Percentiles rank a stretch among this genome's conserved stretches.
These are phyloP conservation scores for Vanrija sp. DNA, from an alignment of 1,284 basidiomycete species.

Conservation along the genomic window DNA sequence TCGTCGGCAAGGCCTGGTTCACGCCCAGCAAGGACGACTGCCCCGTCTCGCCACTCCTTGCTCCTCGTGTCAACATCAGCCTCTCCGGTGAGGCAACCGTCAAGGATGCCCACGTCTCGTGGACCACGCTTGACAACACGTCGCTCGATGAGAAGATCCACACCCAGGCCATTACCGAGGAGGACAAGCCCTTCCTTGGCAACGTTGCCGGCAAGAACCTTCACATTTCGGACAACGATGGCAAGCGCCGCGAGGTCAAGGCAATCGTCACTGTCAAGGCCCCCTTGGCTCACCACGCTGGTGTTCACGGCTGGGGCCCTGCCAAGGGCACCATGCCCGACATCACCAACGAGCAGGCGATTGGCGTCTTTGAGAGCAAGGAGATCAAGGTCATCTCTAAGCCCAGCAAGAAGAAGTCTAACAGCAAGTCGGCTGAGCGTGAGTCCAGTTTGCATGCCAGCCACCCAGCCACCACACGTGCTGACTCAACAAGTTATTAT, in stretches of 20 bases:
- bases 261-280: slow-evolving; percentile 84
- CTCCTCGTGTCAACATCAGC: slow-evolving; percentile 78
- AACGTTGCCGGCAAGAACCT: slow-evolving; percentile 44
- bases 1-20: slow-evolving; percentile 96
- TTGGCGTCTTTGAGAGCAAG: slow-evolving; percentile 81
- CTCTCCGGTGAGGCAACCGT: slow-evolving; percentile 85
- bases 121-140: slow-evolving; percentile 40
- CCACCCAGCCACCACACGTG: background rate
- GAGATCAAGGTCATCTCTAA: slow-evolving; percentile 97
- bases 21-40: slow-evolving; percentile 38
- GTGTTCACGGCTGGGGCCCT: slow-evolving; percentile 25
- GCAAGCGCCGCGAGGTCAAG: slow-evolving; percentile 69
- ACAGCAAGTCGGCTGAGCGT: slow-evolving; percentile 87
- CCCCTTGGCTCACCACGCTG: slow-evolving; percentile 55
- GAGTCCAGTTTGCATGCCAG: slow-evolving; percentile 47
- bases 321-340: slow-evolving; percentile 54
- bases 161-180: slow-evolving; percentile 23
- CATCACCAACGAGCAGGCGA: slow-evolving; percentile 65
- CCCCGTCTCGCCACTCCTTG: slow-evolving; percentile 50
- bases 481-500: slow-evolving; percentile 66
- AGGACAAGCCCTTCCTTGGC: slow-evolving; percentile 42
- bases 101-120: slow-evolving; percentile 51
- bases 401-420: slow-evolving; percentile 92
- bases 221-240: slow-evolving; percentile 44
- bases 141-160: slow-evolving; percentile 41